Base-by-base conservation (phyloP, 2,329 filamentous ascomycete genomes). In the Fusarium penzigii region DNA sequence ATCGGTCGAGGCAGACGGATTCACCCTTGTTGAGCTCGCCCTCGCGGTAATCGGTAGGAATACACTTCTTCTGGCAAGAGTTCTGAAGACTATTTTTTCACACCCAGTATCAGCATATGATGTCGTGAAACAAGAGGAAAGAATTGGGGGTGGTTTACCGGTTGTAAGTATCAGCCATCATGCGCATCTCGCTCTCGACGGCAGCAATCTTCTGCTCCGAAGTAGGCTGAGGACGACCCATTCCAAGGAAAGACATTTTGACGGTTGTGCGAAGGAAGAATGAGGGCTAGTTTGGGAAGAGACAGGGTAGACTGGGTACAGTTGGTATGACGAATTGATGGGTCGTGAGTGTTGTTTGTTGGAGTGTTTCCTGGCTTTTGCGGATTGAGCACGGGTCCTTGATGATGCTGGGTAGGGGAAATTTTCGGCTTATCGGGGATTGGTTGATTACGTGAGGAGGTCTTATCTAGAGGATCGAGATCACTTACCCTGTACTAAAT, bases 1-100 rank as follows among this genome's bases (percentile, higher is more conserved):
- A 99, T 69, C 94, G 90, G 78, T 99, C 94, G 65, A 99, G 86
- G 79, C 95, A 99, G 66, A 99, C 94, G 64, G 89, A 92, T 78
- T 99, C 94, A 81, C 92, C 95, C 80, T 99, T 99, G 85, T 97
- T 96, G 68, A 99, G 86, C 66, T 99, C 93, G 73, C 84, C 86
- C 79, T 99, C 94, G 72, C 92, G 91, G 85, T 97, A 99, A 67
- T 93, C 86, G 68, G 79, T 81, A 57, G 93, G 93, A 65, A 99
- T 84, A 78, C 94, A 99, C 81, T 99, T 99, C 72, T 88, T 86
- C 63, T 89, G 86, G 84, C 94, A 99, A 58, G 90, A 89, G 75
- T 90, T 86, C 68, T 91, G 87, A 59, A 97, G 84, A 59, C 92
- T 95, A 20, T 25, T 34, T 17, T 43, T 9, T 29, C 17, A 42